Base-by-base conservation (phyloP, 176 grass and related monocot genomes). In the Dactylis glomerata region DNA sequence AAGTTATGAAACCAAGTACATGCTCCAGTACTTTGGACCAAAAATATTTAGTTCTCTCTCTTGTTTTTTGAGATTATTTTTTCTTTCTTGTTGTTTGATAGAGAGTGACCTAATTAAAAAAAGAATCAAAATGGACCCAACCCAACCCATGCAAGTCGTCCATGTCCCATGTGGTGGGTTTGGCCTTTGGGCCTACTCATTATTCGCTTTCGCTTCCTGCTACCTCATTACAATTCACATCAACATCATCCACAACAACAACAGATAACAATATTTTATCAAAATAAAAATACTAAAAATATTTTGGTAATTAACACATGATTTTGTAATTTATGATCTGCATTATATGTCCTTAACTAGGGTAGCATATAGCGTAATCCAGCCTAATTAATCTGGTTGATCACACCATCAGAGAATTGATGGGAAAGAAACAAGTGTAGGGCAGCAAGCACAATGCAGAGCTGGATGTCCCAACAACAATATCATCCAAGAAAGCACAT, bases 121-220 rank as follows among this genome's bases (percentile, higher is more conserved):
- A 73, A 73, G 41, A 47, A 73, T 73, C 69, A 73, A 73, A 50
- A 30, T 74, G 71, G 71, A 74, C 71, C 71, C 71, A 74, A 73
- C 70, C 24, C 70, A 73, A 74, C 71, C 26, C 42, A 49, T 73
- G 70, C 71, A 74, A 74, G 27, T 49, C 71, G 16, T 49, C 71
- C 71, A 74, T 74, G 71, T 74, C 44, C 44, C 71, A 74, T 74
- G 71, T 74, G 71, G 44, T 74, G 42, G 71, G 71, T 74, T 74
- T 30, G 44, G 44, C 44, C 71, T 74, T 74, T 74, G 71, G 71
- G 71, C 71, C 71, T 50, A 74, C 71, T 74, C 71, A 74, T 74
- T 74, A 74, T 74, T 74, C 44, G 44, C 44, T 74, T 19, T 50
- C 8, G 1, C 26, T 74, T 30, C 44, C 42, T 74, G 44, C 44